These are phyloP conservation scores for Fusarium guadeloupense DNA, from an alignment of 2,329 filamentous ascomycete genomes.

Conservation along the genomic window DNA sequence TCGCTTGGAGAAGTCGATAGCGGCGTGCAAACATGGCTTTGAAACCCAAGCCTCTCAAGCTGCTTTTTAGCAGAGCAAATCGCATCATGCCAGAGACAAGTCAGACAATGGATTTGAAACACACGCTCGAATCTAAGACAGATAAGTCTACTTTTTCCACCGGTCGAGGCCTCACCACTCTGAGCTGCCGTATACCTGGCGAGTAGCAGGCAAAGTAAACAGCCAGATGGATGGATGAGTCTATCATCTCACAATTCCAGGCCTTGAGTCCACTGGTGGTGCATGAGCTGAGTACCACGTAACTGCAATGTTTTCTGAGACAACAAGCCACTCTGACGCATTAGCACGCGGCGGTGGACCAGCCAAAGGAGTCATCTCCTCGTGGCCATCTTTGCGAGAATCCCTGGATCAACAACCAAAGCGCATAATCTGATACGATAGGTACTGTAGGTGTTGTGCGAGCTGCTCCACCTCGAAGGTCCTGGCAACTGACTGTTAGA, in stretches of 20 bases:
- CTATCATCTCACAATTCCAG: not conserved
- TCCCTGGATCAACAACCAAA: slow-evolving; percentile 4
- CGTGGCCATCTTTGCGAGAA: slow-evolving; percentile 13
- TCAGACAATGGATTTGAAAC: slow-evolving; percentile 3
- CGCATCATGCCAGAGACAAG: slow-evolving; percentile 17
- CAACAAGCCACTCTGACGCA: slow-evolving; percentile 17
- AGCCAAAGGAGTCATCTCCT: slow-evolving; percentile 2
- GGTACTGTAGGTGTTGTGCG: not conserved
- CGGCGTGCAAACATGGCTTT: not conserved
- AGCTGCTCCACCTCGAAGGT: slow-evolving; percentile 1
- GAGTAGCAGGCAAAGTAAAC: not conserved
- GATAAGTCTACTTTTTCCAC: not conserved
- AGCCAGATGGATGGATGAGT: not conserved
- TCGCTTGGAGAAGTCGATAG: slow-evolving; percentile 5
- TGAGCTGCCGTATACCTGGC: not conserved
- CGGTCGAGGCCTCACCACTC: not conserved
- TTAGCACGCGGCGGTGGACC: slow-evolving; percentile 11
- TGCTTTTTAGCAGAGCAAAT: slow-evolving; percentile 22
- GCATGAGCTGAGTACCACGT: slow-evolving; percentile 1
- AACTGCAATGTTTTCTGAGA: slow-evolving; percentile 13
- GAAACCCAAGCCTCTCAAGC: slow-evolving; percentile 4
- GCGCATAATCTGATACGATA: not conserved
- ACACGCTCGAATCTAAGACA: slow-evolving; percentile 2
- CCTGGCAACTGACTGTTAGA: slow-evolving; percentile 7
- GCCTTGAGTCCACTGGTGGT: not conserved